A percentile compares a stretch with the other conserved stretches of the same genome.
These are phyloP conservation scores for Rhodotorula sphaerocarpa DNA, from an alignment of 768 basidiomycete genomes.

Conservation along the genomic window DNA sequence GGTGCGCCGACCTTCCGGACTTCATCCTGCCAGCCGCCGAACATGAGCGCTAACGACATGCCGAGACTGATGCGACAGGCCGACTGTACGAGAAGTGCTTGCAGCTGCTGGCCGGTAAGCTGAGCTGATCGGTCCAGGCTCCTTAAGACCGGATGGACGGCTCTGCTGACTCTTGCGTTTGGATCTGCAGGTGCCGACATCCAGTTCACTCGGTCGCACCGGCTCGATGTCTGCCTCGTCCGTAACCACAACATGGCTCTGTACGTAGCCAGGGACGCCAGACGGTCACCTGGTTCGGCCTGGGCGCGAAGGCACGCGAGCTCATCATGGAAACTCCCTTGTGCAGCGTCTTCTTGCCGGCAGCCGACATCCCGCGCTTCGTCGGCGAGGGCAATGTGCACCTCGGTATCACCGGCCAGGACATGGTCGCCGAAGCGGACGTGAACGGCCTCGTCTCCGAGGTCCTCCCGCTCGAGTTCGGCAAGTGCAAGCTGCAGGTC, in stretches of 20 bases:
- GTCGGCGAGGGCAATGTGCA: slow-evolving; percentile 96
- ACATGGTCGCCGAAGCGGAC: slow-evolving; percentile 83
- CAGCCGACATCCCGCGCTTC: slow-evolving; percentile 93
- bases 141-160: no score
- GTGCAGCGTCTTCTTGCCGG: slow-evolving; percentile 94
- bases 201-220: slow-evolving; percentile 75
- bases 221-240: slow-evolving; percentile 88
- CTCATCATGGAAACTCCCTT: no score
- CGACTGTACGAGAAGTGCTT: slow-evolving; percentile 85
- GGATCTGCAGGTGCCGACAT: slow-evolving; percentile 72
- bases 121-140: background rate
- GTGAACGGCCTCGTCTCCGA: slow-evolving; percentile 73
- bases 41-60: no score
- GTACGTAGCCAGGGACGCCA: no score
- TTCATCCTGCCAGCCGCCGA: background rate
- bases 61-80: no score
- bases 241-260: slow-evolving; percentile 88
- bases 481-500: slow-evolving; percentile 70
- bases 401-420: slow-evolving; percentile 94
- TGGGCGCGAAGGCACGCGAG: no score
- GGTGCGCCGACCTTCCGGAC: slow-evolving; percentile 50
- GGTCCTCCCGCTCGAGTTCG: slow-evolving; percentile 75
- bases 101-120: slow-evolving; percentile 66
- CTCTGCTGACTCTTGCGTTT: slow-evolving; percentile 1
- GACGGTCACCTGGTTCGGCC: no score